Evolutionary conservation across 352 stramenopile genomes (phyloP), one percentile per base, ranked within the genome.

Genomic region (Globisporangium splendens): DNA sequence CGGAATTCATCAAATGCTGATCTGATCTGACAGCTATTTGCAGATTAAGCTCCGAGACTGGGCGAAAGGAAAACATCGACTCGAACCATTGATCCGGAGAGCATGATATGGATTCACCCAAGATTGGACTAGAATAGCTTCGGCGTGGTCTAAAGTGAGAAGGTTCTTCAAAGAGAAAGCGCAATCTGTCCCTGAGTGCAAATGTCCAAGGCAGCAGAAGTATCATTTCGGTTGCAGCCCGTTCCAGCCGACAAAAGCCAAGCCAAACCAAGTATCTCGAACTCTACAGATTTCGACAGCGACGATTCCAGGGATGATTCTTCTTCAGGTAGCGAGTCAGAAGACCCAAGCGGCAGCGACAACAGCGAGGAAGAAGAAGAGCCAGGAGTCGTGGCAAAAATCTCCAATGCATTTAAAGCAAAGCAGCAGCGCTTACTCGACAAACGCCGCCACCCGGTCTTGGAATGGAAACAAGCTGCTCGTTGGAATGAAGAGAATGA

Each of bases 401-500:
- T 80, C 18, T 62, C 54, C 8, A 72, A 66, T 24, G 57, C 60
- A 8, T 39, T 82, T 3, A 62, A 56, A 20, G n/a, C 46, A 12
- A 79, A 79, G 48, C 78, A 82, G 50, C 69, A 82, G 38, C 39
- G n/a, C 17, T 39, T 77, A 53, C 56, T 86, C 42, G 69, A 76
- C 17, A 59, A 68, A 35, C 69, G 78, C 11, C 55, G 75, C 21
- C 59, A 88, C 21, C 75, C 75, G 13, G 59, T 72, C 28, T 62
- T 85, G 15, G 75, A 83, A 56, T 88, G 75, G 76, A 84, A 77
- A 46, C 72, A 60, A 46, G 62, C 59, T 41, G 64, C 64, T 50
- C 63, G 59, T 31, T 83, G 76, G 68, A 59, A 74, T 10, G 22
- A 41, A n/a, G 73, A 86, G 22, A 73, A 83, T 49, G 72, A 62